Conservation (phyloP, 2,329 filamentous ascomycete genomes). For the Trichophyton verrucosum region DNA sequence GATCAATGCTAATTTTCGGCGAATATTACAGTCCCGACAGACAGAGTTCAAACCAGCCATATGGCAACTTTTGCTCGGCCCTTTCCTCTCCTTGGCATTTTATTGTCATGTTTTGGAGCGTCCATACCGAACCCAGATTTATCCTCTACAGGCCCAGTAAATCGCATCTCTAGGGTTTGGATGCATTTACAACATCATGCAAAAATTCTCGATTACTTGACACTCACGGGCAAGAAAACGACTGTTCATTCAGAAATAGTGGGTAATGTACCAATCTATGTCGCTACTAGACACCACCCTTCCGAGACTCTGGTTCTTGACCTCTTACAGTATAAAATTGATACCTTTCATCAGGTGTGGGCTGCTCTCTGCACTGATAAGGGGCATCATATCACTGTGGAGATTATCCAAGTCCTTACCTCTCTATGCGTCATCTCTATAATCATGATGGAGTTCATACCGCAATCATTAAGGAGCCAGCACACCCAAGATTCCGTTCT, state of each 20-base stretch:
- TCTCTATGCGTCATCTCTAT: slow-evolving; percentile 37
- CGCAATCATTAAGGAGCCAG: slow-evolving; percentile 20
- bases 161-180: slow-evolving; percentile 29
- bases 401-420: slow-evolving; percentile 39
- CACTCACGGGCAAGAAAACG: slow-evolving; percentile 25
- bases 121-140: slow-evolving; percentile 18
- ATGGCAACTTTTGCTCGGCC: slow-evolving; percentile 53
- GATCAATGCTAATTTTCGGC: background rate
- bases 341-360: slow-evolving; percentile 36
- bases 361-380: slow-evolving; percentile 30
- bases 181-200: slow-evolving; percentile 29
- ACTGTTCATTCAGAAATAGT: background rate
- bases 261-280: slow-evolving; percentile 14
- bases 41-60: slow-evolving; percentile 54
- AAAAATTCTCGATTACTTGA: slow-evolving; percentile 38
- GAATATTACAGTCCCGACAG: slow-evolving; percentile 39
- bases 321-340: slow-evolving; percentile 35
- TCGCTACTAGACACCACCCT: slow-evolving; percentile 21
- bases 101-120: slow-evolving; percentile 57
- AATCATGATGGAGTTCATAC: slow-evolving; percentile 27
- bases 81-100: slow-evolving; percentile 52
- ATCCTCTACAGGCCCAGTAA: slow-evolving; percentile 18
- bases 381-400: slow-evolving; percentile 35
- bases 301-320: slow-evolving; percentile 33
- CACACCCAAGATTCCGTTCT: slow-evolving; percentile 20